Percentiles rank a stretch among this genome's conserved stretches.
These are phyloP conservation scores for Scleromitrula shiraiana DNA, from an alignment of 2,329 filamentous ascomycete species.

Conservation along the genomic window DNA sequence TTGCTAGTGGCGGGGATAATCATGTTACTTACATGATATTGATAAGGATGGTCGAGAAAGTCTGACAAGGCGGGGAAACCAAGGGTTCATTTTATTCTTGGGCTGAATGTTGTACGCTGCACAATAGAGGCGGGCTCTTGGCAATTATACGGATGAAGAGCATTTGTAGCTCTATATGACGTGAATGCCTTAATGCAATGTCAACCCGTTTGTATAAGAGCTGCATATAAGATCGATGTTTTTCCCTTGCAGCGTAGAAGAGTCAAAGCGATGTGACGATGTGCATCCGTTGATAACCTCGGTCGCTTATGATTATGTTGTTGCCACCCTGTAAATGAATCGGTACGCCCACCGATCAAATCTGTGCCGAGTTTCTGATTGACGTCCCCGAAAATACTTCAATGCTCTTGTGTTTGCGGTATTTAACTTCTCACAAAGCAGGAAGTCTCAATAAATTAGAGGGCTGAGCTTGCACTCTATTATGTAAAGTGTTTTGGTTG, in stretches of 20 bases:
- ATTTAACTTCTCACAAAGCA: too few species aligned
- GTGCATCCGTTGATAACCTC: not conserved
- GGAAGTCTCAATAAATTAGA: too few species aligned
- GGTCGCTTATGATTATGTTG: too few species aligned
- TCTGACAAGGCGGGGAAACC: constrained; percentile 7
- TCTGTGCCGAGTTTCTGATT: too few species aligned
- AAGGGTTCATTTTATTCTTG: not conserved
- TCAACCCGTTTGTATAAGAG: not conserved
- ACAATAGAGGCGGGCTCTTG: constrained; percentile 6
- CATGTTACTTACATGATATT: too few species aligned
- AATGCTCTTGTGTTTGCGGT: too few species aligned
- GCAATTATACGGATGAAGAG: not conserved
- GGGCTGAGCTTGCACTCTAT: not conserved
- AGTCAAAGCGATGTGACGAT: not conserved
- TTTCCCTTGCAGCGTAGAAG: not conserved
- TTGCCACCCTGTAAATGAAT: too few species aligned
- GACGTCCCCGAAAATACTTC: too few species aligned
- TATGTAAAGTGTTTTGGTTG: not conserved
- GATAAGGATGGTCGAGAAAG: too few species aligned
- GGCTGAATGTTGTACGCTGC: constrained; percentile 4
- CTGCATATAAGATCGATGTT: constrained; percentile 2
- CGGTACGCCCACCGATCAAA: too few species aligned
- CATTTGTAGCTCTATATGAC: not conserved
- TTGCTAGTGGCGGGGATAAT: too few species aligned
- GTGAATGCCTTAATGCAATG: not conserved